Evolutionary conservation across 176 grass and related monocot species (phyloP).

Genomic region (Carex parvula): DNA sequence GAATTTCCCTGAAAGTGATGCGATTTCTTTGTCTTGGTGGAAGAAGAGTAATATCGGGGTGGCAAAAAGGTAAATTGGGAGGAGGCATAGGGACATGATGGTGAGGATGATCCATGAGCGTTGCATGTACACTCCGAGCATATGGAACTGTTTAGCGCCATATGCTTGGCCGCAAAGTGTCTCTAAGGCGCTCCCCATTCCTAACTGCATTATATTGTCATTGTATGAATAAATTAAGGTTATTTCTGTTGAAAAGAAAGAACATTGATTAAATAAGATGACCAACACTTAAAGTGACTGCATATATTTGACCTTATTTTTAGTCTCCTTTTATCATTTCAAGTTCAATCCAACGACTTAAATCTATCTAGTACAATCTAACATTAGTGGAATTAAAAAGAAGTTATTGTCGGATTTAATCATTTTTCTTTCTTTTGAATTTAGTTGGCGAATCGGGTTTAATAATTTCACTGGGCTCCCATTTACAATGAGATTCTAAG

Average conservation of each 20-base stretch:
- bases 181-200: slow-evolving; percentile 74
- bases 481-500: too few relatives aligned
- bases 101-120: slow-evolving; percentile 63
- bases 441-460: too few relatives aligned
- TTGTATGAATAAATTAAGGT: neutral
- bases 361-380: too few relatives aligned
- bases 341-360: too few relatives aligned
- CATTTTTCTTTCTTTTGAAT: too few relatives aligned
- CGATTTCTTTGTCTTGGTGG: slow-evolving; percentile 34
- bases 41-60: slow-evolving; percentile 37
- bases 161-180: slow-evolving; percentile 70
- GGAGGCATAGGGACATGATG: slow-evolving; percentile 27
- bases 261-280: neutral
- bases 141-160: slow-evolving; percentile 45
- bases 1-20: slow-evolving; percentile 34
- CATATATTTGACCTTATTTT: too few relatives aligned
- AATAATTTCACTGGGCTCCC: too few relatives aligned
- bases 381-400: too few relatives aligned
- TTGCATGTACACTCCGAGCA: slow-evolving; percentile 66
- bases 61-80: slow-evolving; percentile 45
- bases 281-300: too few relatives aligned
- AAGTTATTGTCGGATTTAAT: too few relatives aligned
- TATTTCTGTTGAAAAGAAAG: neutral
- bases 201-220: slow-evolving; percentile 25
- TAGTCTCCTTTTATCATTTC: too few relatives aligned